Percentiles rank a stretch among this genome's conserved stretches.
These are phyloP conservation scores for Cercospora sp. DNA, from an alignment of 2,329 filamentous ascomycete genomes.

Conservation along the genomic window DNA sequence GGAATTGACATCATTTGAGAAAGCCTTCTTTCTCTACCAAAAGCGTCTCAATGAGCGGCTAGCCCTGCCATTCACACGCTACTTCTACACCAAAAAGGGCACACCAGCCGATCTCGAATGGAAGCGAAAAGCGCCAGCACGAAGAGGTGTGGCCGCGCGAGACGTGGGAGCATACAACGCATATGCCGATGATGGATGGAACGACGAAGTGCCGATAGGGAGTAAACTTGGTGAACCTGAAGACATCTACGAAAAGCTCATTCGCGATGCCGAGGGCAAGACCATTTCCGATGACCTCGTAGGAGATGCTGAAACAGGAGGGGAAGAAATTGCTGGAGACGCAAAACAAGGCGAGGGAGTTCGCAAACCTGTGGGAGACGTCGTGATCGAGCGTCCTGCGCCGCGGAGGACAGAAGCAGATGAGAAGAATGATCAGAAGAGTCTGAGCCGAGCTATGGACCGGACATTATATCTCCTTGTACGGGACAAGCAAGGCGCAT, in stretches of 20 bases:
- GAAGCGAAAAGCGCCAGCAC: constrained; percentile 79
- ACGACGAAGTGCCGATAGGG: constrained; percentile 83
- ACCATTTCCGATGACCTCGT: constrained; percentile 51
- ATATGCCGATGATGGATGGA: constrained; percentile 74
- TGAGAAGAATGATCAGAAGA: constrained; percentile 67
- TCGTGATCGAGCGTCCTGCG: constrained; percentile 65
- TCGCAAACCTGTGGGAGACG: constrained; percentile 28
- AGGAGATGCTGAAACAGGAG: constrained; percentile 43
- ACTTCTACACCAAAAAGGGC: constrained; percentile 93
- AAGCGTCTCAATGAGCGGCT: constrained; percentile 93
- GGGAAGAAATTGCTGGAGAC: constrained; percentile 48
- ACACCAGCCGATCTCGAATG: constrained; percentile 84
- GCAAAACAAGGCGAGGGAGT: constrained; percentile 32
- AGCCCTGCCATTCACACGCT: constrained; percentile 79
- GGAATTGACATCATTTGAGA: constrained; percentile 82
- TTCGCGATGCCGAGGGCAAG: constrained; percentile 69
- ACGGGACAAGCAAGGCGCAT: constrained; percentile 67
- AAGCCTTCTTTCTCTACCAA: constrained; percentile 94
- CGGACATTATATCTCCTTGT: constrained; percentile 87
- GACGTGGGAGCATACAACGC: constrained; percentile 85
- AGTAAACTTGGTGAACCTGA: constrained; percentile 66
- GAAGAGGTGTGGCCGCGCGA: constrained; percentile 67
- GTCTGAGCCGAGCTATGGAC: constrained; percentile 76
- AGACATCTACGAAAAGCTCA: constrained; percentile 65
- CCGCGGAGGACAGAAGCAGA: constrained; percentile 78